Conservation (phyloP, 345 rosid genomes). For the Citrus sinensis region DVS_A1.0 CM039163.1:45193501-45194000, state of each 20-base stretch:
- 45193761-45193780: background rate
- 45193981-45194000: background rate
- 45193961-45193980: background rate
- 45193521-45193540: slow-evolving; percentile 87
- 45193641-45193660: background rate
- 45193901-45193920: background rate
- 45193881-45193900: background rate
- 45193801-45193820: background rate
- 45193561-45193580: background rate
- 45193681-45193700: background rate
- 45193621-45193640: background rate
- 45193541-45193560: slow-evolving; percentile 51
- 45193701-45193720: background rate
- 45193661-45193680: background rate
- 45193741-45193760: background rate
- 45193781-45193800: background rate
- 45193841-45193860: background rate
- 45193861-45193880: background rate
- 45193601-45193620: background rate
- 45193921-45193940: background rate
- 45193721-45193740: background rate
- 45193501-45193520: slow-evolving; percentile 87
- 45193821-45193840: background rate
- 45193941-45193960: background rate
- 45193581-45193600: background rate